Evolutionary conservation across 164 flowering plant species (phyloP).

Genomic region (Macadamia tetraphylla): DNA sequence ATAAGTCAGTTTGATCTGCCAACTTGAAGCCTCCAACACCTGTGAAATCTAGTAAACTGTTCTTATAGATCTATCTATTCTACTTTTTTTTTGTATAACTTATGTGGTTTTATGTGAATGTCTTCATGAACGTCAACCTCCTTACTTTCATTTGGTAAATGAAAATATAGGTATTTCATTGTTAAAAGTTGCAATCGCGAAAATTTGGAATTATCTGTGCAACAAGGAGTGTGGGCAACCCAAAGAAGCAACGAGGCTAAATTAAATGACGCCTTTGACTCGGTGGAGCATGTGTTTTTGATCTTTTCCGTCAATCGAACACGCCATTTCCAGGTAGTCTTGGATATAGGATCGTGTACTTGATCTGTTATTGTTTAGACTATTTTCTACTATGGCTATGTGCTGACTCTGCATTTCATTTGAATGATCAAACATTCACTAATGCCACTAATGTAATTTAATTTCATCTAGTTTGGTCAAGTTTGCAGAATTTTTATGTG

Average conservation of each 20-base stretch:
- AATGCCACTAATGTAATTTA: not conserved
- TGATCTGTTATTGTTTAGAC: not conserved
- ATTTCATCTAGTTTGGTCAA: not conserved
- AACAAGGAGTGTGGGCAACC: slow-evolving; percentile 99
- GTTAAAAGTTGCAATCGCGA: slow-evolving; percentile 99
- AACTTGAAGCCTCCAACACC: no score
- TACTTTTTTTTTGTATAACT: not conserved
- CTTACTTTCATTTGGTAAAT: slow-evolving; percentile 14
- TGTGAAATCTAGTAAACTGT: no score
- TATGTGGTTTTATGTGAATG: slow-evolving; percentile 6
- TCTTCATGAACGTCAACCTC: slow-evolving; percentile 7
- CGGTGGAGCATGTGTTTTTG: slow-evolving; percentile 89
- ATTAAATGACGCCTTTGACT: slow-evolving; percentile 98
- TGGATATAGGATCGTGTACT: not conserved
- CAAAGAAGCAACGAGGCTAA: slow-evolving; percentile 98
- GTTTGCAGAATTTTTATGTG: not conserved
- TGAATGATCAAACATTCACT: not conserved
- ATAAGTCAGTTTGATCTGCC: no score
- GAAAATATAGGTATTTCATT: slow-evolving; percentile 75
- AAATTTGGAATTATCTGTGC: slow-evolving; percentile 93
- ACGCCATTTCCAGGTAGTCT: slow-evolving; percentile 89
- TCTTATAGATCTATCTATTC: not conserved
- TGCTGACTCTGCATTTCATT: not conserved
- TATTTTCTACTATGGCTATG: not conserved
- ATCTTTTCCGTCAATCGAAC: slow-evolving; percentile 97